phyloP scores from a whole-genome alignment of 2,329 filamentous ascomycete genomes.

The Graphiopsis chlorocephala region DNA sequence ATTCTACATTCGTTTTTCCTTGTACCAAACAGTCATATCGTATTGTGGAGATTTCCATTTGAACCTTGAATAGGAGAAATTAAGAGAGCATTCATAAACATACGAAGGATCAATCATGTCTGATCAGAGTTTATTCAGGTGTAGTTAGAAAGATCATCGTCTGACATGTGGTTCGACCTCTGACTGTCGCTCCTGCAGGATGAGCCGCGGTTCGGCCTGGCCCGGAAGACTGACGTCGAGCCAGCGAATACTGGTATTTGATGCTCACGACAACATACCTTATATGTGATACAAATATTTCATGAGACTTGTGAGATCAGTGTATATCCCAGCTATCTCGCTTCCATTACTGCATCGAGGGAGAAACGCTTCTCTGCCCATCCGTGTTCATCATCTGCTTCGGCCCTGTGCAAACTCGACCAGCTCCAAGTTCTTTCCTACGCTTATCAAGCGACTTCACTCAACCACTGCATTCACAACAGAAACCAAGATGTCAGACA shows the following conservation, averaged over 20 bases:
- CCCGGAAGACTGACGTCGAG: not conserved
- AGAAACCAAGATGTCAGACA: conserved; percentile 6
- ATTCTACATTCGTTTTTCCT: not conserved
- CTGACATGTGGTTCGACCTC: not conserved
- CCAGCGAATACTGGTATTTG: not conserved
- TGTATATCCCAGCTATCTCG: not conserved
- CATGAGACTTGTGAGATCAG: not conserved
- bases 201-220: conserved; percentile 9
- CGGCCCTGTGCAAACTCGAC: not conserved
- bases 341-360: not conserved
- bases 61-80: too few relatives aligned
- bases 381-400: not conserved
- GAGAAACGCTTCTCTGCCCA: not conserved
- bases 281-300: not conserved
- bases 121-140: not conserved
- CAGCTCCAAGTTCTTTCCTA: not conserved
- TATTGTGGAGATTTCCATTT: too few relatives aligned
- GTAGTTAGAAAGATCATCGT: not conserved
- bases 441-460: not conserved
- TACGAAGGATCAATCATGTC: not conserved
- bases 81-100: not conserved
- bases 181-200: not conserved
- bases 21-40: too few relatives aligned
- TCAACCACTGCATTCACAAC: not conserved
- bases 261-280: not conserved